Evolutionary conservation across 176 grass and related monocot species (phyloP).

Genomic region (Melocanna baccifera): DNA sequence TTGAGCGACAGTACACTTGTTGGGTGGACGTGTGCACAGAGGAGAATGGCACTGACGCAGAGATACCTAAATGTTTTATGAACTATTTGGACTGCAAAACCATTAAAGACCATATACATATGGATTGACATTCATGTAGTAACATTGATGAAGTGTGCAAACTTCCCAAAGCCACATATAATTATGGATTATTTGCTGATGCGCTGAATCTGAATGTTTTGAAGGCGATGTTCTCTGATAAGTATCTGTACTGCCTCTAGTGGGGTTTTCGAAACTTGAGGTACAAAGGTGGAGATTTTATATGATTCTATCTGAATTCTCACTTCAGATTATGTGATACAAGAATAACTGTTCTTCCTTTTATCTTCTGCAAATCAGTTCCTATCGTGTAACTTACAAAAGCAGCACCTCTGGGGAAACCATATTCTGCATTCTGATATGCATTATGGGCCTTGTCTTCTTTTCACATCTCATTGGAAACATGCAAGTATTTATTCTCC

Average conservation of each 20-base stretch:
- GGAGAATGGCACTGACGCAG: conserved; percentile 32
- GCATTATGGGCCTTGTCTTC: conserved; percentile 88
- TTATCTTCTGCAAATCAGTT: conserved; percentile 45
- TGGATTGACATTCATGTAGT: conserved; percentile 43
- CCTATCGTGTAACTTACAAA: conserved; percentile 70
- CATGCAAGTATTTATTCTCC: conserved; percentile 66
- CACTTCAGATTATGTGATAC: background rate
- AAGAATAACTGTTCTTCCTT: background rate
- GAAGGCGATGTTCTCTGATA: conserved; percentile 53
- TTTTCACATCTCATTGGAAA: conserved; percentile 98
- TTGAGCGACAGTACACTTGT: conserved; percentile 91
- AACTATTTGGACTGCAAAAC: conserved; percentile 66
- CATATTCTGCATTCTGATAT: conserved; percentile 81
- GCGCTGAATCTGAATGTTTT: conserved; percentile 53
- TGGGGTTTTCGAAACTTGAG: conserved; percentile 88
- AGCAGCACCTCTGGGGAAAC: conserved; percentile 86
- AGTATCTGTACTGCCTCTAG: conserved; percentile 98
- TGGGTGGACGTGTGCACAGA: conserved; percentile 55
- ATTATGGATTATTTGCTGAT: conserved; percentile 70
- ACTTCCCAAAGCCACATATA: conserved; percentile 32
- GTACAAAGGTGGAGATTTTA: conserved; percentile 27
- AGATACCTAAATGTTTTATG: conserved; percentile 27
- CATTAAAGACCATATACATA: background rate
- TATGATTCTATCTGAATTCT: background rate
- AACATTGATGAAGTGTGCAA: conserved; percentile 33